Base-by-base conservation (phyloP, 768 basidiomycete genomes). In the Lenzites betulinus region DNA sequence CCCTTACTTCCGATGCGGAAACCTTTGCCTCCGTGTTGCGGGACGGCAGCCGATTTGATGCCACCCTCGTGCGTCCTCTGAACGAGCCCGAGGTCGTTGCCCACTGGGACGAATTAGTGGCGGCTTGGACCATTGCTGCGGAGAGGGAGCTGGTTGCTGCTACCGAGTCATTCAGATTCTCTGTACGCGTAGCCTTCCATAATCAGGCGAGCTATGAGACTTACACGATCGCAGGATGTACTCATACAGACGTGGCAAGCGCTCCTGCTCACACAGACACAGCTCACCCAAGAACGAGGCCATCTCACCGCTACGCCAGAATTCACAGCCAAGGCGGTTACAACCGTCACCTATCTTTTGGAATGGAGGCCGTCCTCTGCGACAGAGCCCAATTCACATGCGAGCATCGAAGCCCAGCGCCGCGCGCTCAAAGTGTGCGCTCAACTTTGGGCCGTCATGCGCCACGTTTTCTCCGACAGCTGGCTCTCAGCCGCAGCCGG, bases 241-340 rank as follows among this genome's bases (percentile, higher is more conserved):
- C 70, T 84, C 25, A 47, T 82, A 4, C 67, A 73, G 43, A 70
- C 77, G 1, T 89, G 87, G 87, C 77, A 82, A 61, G 78, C 81
- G 0, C 75, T 89, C 18, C 71, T 89, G n/a, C 77, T 85, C 25
- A 79, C 73, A 18, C 80, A 78, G 43, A 73, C 80, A 11, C 77
- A 80, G 51, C 67, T 81, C 12, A 76, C 77, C 0, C 76, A 80
- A 56, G 75, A 69, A 22, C 68, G 68, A 33, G 71, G 70, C 1
- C 76, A 79, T 63, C 66, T 78, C 13, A 73, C 76, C 1, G 62
- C 77, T 3, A 60, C 74, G 18, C 57, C 77, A 0, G 65, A 73
- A 4, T 72, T 79, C 51, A 72, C 78, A 16, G 69, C 63, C 16
- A 71, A 66, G 46, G 64, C 79, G 2, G 74, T 77, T 0, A 61